These are phyloP conservation scores for Spergularia azorica DNA, from an alignment of 179 eudicot species.

Conservation along the genomic window DNA sequence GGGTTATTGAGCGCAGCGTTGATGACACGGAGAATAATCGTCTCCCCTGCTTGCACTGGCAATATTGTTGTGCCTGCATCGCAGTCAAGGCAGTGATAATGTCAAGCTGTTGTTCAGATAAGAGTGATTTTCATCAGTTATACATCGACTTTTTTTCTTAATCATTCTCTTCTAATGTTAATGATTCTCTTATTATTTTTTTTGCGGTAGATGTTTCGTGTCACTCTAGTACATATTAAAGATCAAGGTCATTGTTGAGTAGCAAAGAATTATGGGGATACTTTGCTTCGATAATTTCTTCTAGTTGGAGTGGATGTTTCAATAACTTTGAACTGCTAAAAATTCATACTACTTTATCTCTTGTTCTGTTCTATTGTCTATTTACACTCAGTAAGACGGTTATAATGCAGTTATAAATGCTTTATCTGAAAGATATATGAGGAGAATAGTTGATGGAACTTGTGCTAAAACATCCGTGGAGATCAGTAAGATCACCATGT, in stretches of 20 bases:
- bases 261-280: neutral
- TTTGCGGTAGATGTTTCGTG: too few species aligned
- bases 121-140: neutral
- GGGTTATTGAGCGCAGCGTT: slow-evolving; percentile 90
- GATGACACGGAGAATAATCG: slow-evolving; percentile 72
- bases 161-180: neutral
- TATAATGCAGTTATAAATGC: too few species aligned
- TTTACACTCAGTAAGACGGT: neutral
- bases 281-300: neutral
- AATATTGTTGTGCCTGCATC: slow-evolving; percentile 56
- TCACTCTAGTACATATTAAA: too few species aligned
- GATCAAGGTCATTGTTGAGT: neutral
- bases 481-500: slow-evolving; percentile 92
- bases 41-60: slow-evolving; percentile 52
- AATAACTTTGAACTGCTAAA: neutral
- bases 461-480: slow-evolving; percentile 65
- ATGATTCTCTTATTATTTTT: neutral
- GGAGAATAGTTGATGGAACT: slow-evolving; percentile 37
- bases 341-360: neutral
- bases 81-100: neutral
- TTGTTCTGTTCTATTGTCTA: neutral
- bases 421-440: neutral
- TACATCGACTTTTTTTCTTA: neutral
- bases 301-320: neutral
- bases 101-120: neutral